Conservation (phyloP, 2,329 filamentous ascomycete genomes). For the Cladophialophora psammophila region DNA sequence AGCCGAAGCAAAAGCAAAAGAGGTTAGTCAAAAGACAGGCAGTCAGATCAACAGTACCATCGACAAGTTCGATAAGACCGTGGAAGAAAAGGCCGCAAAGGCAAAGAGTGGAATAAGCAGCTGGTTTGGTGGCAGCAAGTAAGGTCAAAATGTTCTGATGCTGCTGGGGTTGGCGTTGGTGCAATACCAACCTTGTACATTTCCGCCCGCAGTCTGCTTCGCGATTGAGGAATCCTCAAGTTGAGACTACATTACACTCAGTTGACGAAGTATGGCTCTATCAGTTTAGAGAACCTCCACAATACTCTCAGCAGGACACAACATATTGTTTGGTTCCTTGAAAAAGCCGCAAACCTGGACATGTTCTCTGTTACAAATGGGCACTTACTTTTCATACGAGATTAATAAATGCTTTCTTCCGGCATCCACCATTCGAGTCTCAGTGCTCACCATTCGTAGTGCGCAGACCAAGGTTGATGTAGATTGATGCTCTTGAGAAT, state of each 20-base stretch:
- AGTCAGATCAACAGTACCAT: slow-evolving; percentile 62
- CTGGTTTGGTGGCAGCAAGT: slow-evolving; percentile 75
- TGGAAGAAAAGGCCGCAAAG: slow-evolving; percentile 79
- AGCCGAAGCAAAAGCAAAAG: slow-evolving; percentile 69
- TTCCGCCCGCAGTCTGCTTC: slow-evolving; percentile 1
- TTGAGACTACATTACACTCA: slow-evolving; percentile 6
- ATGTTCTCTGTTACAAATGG: too few species aligned
- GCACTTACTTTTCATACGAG: too few species aligned
- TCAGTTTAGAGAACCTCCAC: not conserved
- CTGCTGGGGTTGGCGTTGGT: slow-evolving; percentile 22
- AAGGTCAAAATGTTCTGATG: slow-evolving; percentile 22
- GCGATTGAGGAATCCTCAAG: not conserved
- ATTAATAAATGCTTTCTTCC: too few species aligned
- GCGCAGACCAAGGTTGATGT: too few species aligned
- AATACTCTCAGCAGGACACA: not conserved
- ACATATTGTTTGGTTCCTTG: not conserved
- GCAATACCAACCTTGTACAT: slow-evolving; percentile 25
- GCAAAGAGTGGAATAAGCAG: slow-evolving; percentile 82
- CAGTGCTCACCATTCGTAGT: too few species aligned
- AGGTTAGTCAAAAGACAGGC: slow-evolving; percentile 70
- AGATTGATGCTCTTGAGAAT: too few species aligned
- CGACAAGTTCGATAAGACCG: slow-evolving; percentile 81
- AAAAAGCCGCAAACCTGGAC: not conserved
- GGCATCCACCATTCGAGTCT: too few species aligned
- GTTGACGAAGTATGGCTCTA: not conserved